phyloP scores from a whole-genome alignment of 345 rosid species.

The Gossypium stocksii region DNA sequence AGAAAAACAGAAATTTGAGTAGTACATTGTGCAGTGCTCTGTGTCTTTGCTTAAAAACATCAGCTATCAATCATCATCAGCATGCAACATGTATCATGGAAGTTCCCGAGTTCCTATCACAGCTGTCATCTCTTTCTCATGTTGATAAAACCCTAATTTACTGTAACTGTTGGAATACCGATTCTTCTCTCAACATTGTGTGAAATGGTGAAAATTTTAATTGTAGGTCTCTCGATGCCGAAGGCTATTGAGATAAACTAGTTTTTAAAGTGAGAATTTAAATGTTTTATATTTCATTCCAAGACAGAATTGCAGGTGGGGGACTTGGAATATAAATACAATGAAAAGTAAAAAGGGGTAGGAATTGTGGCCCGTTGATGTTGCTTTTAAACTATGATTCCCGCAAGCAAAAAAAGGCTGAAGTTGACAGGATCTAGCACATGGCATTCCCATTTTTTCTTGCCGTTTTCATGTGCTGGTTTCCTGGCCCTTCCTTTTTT shows the following conservation, averaged over 20 bases:
- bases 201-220: background rate
- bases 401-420: background rate
- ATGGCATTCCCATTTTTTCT: background rate
- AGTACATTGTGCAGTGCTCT: background rate
- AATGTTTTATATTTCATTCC: background rate
- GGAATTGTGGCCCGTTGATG: background rate
- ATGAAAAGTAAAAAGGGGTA: background rate
- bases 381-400: background rate
- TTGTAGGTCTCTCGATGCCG: background rate
- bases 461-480: background rate
- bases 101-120: background rate
- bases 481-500: background rate
- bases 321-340: background rate
- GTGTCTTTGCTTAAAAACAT: background rate
- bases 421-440: background rate
- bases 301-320: conserved; percentile 5
- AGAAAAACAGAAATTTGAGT: background rate
- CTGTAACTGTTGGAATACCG: background rate
- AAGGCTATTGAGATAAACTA: background rate
- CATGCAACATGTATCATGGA: conserved; percentile 18
- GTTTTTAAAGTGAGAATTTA: background rate
- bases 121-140: background rate
- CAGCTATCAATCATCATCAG: conserved; percentile 19
- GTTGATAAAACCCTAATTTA: background rate
- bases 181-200: background rate